Base-by-base conservation (phyloP, 352 stramenopile species). In the Phytopythium helicoides region DNA sequence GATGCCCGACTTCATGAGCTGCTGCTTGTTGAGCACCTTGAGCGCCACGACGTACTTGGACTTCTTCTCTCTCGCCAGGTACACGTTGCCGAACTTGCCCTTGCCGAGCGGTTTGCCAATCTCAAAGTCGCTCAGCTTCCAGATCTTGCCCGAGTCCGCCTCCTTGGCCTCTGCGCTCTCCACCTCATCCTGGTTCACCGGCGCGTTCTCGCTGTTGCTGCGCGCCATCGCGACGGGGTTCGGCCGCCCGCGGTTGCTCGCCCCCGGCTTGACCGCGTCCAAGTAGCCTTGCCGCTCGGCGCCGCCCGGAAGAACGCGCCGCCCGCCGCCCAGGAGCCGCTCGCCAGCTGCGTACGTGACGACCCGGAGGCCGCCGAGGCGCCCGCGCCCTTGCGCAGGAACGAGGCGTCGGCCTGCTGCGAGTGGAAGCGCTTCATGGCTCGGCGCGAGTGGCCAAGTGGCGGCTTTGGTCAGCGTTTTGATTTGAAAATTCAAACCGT, bases 61-160 rank as follows among this genome's bases (percentile, higher is more conserved):
- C 54, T 93, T 80, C 54, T 97, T 98, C 70, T 99, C 96, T 33
- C 97, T 82, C 12, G 97, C 97, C 34, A 99, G 79, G 76, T 99
- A 99, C 12, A 99, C 98, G 52, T 95, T 96, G 42, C 97, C 97
- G 67, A 99, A 99, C 67, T 99, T 99, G 51, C 97, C 98, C 33
- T 95, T 90, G 8, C 97, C 97, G 31, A 99, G 81, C 1, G 95
- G 96, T 53, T 98, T 98, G 38, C 97, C 98, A 59, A 99, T 99
- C 57, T 99, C 97, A 89, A 99, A 99, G 73, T 99, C 98, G 55
- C 87, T 89, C 21, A 99, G 70, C 47, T 88, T 97, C 96, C 92
- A 97, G 34, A 71, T 90, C 64, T 85, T 86, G 42, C 62, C 64
- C 19, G 8, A 37, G 14, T 41, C 41, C 6, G 46, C 34, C 42